phyloP scores from a whole-genome alignment of 2,329 filamentous ascomycete species.

The Xylariales sp. region DNA sequence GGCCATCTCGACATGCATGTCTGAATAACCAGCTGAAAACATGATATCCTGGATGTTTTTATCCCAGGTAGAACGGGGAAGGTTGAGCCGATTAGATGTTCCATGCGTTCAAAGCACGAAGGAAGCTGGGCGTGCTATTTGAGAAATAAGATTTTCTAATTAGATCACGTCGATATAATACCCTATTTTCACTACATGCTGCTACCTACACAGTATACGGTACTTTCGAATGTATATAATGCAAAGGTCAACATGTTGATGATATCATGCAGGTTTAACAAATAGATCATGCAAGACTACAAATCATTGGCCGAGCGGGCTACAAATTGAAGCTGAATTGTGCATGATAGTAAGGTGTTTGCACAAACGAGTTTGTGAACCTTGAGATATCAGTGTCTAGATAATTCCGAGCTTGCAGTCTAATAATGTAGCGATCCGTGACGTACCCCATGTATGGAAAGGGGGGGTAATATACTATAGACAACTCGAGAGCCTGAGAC shows the following conservation, averaged over 20 bases:
- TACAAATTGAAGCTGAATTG: not conserved
- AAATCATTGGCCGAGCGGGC: not conserved
- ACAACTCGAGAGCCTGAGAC: not conserved
- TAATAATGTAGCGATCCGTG: slow-evolving; percentile 36
- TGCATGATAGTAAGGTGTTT: slow-evolving; percentile 1
- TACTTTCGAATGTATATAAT: not conserved
- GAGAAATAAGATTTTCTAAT: not conserved
- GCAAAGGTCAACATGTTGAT: not conserved
- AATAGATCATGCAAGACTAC: slow-evolving; percentile 9
- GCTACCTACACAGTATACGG: not conserved
- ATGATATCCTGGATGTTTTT: not conserved
- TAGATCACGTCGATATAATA: not conserved
- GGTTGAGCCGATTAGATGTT: slow-evolving; percentile 7
- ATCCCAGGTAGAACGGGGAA: slow-evolving; percentile 3
- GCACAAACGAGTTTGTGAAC: slow-evolving; percentile 19
- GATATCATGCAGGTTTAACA: not conserved
- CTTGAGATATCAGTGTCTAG: slow-evolving; percentile 17
- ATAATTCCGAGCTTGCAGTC: not conserved
- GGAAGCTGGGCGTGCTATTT: not conserved
- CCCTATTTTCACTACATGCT: too few relatives aligned
- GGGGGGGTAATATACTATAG: not conserved
- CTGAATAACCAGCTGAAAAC: not conserved
- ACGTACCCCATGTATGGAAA: not conserved
- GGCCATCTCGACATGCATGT: slow-evolving; percentile 17
- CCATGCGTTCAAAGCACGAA: not conserved